Evolutionary conservation across 2,329 filamentous ascomycete genomes (phyloP).

Genomic region (Trematosphaeria pertusa): DNA sequence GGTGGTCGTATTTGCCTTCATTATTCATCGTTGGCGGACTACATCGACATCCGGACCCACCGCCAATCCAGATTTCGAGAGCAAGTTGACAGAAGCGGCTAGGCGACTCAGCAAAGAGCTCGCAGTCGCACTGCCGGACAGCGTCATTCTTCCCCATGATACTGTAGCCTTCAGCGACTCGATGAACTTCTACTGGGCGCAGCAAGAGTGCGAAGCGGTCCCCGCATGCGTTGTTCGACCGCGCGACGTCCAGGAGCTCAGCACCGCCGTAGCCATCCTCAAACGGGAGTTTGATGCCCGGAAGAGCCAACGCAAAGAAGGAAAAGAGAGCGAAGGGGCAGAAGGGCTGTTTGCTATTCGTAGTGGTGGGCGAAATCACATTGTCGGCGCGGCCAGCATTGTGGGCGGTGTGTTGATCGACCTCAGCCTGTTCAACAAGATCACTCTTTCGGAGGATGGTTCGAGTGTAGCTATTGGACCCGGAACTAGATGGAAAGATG

Average conservation of each 20-base stretch:
- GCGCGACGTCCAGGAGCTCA: constrained; percentile 34
- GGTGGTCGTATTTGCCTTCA: too few relatives aligned
- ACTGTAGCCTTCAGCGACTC: constrained; percentile 10
- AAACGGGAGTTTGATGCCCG: constrained; percentile 39
- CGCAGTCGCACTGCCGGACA: constrained; percentile 15
- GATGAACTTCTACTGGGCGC: constrained; percentile 38
- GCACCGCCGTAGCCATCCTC: constrained; percentile 34
- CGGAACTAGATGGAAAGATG: constrained; percentile 27
- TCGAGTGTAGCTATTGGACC: constrained; percentile 22
- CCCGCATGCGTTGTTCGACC: constrained; percentile 43
- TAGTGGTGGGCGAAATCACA: constrained; percentile 52
- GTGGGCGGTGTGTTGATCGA: constrained; percentile 26
- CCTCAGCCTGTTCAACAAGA: constrained; percentile 21
- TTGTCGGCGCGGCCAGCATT: constrained; percentile 29
- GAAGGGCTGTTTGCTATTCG: constrained; percentile 54
- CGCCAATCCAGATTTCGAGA: too few relatives aligned
- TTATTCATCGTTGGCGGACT: too few relatives aligned
- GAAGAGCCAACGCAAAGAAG: not conserved
- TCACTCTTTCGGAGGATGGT: constrained; percentile 9
- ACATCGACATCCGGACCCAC: too few relatives aligned
- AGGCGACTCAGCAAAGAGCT: constrained; percentile 19
- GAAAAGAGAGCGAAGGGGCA: not conserved
- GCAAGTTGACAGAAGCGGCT: too few relatives aligned
- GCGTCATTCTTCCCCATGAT: constrained; percentile 16
- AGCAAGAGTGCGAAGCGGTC: constrained; percentile 41